Percentiles rank a stretch among this genome's conserved stretches.
Conservation (phyloP, 140 eudicot species). For the Ambrosia hybrid region DNA sequence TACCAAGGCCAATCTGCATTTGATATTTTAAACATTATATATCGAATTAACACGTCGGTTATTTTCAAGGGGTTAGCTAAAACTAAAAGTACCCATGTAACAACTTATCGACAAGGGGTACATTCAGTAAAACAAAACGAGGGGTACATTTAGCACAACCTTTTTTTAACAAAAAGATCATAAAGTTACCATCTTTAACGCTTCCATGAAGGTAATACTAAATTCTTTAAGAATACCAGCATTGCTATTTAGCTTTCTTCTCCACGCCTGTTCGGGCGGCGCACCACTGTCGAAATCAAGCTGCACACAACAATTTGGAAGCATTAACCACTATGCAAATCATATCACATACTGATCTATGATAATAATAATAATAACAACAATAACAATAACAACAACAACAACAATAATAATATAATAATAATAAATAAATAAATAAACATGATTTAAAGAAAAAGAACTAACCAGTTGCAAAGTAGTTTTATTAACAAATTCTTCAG, state of each 20-base stretch:
- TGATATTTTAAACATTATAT: background rate
- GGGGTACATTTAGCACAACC: no score
- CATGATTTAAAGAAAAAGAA: background rate
- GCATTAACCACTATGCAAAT: background rate
- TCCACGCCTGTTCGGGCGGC: conserved; percentile 90
- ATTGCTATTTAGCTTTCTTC: conserved; percentile 75
- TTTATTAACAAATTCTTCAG: conserved; percentile 33
- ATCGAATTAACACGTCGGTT: background rate
- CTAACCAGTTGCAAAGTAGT: conserved; percentile 34
- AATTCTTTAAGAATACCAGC: conserved; percentile 87
- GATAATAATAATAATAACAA: no score
- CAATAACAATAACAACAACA: no score
- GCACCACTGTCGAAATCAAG: conserved; percentile 82
- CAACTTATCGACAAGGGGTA: no score
- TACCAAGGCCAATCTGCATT: conserved; percentile 72
- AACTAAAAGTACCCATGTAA: no score
- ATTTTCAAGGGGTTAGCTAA: background rate
- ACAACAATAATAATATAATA: no score
- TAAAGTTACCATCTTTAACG: conserved; percentile 65
- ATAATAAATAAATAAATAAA: background rate
- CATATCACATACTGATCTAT: background rate
- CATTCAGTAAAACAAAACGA: no score
- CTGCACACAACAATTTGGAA: conserved; percentile 34
- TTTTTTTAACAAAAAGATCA: background rate
- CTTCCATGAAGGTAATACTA: conserved; percentile 88